Conservation (phyloP, 2,329 filamentous ascomycete genomes). For the Xylogone sp. region DNA sequence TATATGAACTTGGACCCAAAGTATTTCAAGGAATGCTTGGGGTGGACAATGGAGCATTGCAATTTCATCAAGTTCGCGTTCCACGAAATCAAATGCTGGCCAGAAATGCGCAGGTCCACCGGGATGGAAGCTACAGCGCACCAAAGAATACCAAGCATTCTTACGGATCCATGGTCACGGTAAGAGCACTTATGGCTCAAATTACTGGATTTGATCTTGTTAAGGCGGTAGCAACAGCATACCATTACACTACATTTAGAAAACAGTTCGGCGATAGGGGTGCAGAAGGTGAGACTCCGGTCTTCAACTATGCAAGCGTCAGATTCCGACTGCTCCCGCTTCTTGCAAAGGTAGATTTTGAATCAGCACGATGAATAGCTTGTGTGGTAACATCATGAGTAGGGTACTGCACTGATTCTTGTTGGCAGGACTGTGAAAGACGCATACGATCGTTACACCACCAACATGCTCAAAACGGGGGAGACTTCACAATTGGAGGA, state of each 20-base stretch:
- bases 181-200: background rate
- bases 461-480: background rate
- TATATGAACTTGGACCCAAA: slow-evolving; percentile 25
- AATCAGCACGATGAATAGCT: background rate
- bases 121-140: slow-evolving; percentile 26
- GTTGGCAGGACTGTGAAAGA: background rate
- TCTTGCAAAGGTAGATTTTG: background rate
- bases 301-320: background rate
- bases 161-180: background rate
- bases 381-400: background rate
- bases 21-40: background rate
- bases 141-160: background rate
- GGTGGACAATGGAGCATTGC: slow-evolving; percentile 29
- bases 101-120: slow-evolving; percentile 24
- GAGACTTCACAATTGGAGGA: background rate
- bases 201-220: background rate
- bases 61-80: slow-evolving; percentile 29
- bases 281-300: background rate
- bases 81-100: slow-evolving; percentile 29
- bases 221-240: background rate
- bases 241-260: background rate
- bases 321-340: background rate
- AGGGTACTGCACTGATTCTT: background rate
- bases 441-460: background rate
- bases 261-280: background rate